These are phyloP conservation scores for Fusarium illudens DNA, from an alignment of 2,329 filamentous ascomycete genomes.

Conservation along the genomic window DNA sequence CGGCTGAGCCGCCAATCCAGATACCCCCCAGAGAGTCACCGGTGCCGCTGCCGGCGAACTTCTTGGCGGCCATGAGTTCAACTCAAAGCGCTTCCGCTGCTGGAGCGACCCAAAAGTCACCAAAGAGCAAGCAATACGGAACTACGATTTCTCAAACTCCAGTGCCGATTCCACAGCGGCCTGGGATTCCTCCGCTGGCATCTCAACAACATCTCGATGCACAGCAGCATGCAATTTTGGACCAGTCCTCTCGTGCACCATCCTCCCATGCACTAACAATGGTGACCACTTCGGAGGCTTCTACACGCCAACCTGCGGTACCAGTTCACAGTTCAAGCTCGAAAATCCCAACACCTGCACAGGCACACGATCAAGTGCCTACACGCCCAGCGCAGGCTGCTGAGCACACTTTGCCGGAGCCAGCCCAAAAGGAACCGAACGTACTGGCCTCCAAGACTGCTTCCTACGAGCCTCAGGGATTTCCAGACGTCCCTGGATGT, in stretches of 20 bases:
- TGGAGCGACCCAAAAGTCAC: slow-evolving; percentile 16
- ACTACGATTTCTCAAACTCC: slow-evolving; percentile 41
- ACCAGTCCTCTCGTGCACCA: neutral
- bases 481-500: slow-evolving; percentile 53
- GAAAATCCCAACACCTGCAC: neutral
- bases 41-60: slow-evolving; percentile 55
- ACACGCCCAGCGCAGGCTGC: neutral
- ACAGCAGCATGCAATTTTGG: neutral
- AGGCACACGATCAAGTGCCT: neutral
- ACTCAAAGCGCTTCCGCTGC: slow-evolving; percentile 33
- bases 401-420: neutral
- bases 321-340: neutral
- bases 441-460: neutral
- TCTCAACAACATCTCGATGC: neutral
- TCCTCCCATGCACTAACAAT: neutral
- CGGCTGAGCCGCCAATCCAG: slow-evolving; percentile 45
- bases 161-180: slow-evolving; percentile 44
- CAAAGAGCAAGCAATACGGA: slow-evolving; percentile 10
- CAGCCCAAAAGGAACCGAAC: neutral
- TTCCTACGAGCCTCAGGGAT: slow-evolving; percentile 41
- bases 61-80: slow-evolving; percentile 52
- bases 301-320: neutral
- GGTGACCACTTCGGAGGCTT: neutral
- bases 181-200: slow-evolving; percentile 10
- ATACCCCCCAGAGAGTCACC: slow-evolving; percentile 54